Base-by-base conservation (phyloP, 352 stramenopile genomes). In the Globisporangium abappressorium region DNA sequence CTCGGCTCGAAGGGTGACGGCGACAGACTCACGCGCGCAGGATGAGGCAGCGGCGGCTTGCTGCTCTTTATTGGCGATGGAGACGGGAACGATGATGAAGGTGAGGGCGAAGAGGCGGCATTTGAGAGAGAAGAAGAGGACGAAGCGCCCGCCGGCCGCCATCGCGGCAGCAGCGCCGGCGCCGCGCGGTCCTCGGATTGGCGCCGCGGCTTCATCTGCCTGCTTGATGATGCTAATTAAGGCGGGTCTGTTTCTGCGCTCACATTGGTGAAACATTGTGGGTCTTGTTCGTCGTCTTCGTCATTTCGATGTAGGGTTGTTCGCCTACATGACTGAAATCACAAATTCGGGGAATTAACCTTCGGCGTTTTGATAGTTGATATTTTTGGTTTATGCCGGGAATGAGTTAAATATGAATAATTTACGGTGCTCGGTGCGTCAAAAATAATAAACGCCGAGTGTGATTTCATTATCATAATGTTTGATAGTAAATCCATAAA, bases 131-230 rank as follows among this genome's bases (percentile, higher is more conserved):
- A 64, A 14, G 22, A 59, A 9, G 46, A 56, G 2, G 34, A 65
- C 1, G 43, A 57, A 6, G 43, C 30, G 43, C 43, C 60, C 6
- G 33, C 18, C 15, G 62, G 53, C 24, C 62, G 62, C 49, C 51
- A 67, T n/a, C 62, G 62, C 22, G 62, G 62, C 33, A 67, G 62
- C 33, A 58, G 34, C 51, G 62, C 54, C 12, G 36, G 20, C 38
- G 38, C 34, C 38, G 33, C 33, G 56, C 33, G 28, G 20, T 36
- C 26, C 30, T 62, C 57, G 33, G 34, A 64, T 49, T 33, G n/a
- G 24, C 57, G 38, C 22, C 57, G 57, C 57, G 36, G 34, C 38
- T 47, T 64, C 57, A 64, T 64, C 11, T 55, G 24, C n/a, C 26
- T 12, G 3, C 5, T 24, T 18, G 9, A 56, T 43, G 38, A 18